Evolutionary conservation across 176 grass and related monocot genomes (phyloP).

Genomic region (Hordeum marinum): DNA sequence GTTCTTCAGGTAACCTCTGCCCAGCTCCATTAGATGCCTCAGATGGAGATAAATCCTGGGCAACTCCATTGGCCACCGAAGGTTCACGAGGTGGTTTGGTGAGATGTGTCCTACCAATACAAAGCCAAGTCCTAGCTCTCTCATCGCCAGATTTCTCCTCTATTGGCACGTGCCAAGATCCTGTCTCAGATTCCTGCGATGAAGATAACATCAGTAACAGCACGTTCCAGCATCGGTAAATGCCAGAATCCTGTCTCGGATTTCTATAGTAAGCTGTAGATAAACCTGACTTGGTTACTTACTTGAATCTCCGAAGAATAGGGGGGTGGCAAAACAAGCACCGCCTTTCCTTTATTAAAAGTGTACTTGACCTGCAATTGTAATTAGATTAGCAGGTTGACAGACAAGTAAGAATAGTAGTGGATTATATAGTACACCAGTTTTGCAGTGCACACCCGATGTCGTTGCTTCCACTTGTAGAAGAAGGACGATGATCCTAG

Average conservation of each 20-base stretch:
- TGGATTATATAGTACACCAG: neutral
- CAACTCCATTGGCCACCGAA: neutral
- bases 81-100: conserved; percentile 7
- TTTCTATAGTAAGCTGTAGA: conserved; percentile 38
- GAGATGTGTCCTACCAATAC: conserved; percentile 47
- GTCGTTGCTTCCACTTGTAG: conserved; percentile 77
- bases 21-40: neutral
- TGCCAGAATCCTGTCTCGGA: conserved; percentile 76
- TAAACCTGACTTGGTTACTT: neutral
- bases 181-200: conserved; percentile 58
- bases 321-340: conserved; percentile 67
- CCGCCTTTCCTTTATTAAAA: conserved; percentile 63
- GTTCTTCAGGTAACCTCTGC: conserved; percentile 11
- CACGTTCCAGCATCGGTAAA: conserved; percentile 24
- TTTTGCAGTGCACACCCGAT: conserved; percentile 42
- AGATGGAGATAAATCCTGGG: neutral
- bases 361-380: conserved; percentile 75
- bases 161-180: conserved; percentile 85
- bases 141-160: conserved; percentile 63
- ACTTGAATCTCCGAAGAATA: conserved; percentile 92
- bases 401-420: conserved; percentile 6
- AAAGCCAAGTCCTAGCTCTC: conserved; percentile 69
- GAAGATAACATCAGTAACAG: conserved; percentile 4
- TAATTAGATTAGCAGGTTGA: neutral
- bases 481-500: conserved; percentile 73